These are phyloP conservation scores for Coriaria nepalensis DNA, from an alignment of 306 rosid genomes.

Conservation along the genomic window DNA sequence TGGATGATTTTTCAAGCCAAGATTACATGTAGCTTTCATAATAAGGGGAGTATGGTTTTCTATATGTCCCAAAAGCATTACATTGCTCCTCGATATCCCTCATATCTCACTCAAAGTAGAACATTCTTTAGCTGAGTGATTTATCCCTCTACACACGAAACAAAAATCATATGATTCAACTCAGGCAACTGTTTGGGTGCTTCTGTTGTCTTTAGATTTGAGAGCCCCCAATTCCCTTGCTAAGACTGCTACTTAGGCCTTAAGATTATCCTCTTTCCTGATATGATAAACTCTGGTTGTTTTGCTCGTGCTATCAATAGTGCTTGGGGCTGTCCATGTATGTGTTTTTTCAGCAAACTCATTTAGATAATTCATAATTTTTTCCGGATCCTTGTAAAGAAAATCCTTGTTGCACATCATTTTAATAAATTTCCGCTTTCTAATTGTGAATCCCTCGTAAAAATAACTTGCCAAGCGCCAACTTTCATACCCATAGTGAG, in stretches of 20 bases:
- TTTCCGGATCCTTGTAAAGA: neutral
- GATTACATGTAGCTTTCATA: neutral
- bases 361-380: neutral
- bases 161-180: neutral
- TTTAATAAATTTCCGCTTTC: neutral
- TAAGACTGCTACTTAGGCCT: neutral
- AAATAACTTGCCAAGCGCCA: neutral
- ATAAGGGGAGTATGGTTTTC: neutral
- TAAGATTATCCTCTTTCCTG: neutral
- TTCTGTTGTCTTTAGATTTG: neutral
- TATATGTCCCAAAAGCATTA: neutral
- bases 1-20: neutral
- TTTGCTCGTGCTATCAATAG: neutral
- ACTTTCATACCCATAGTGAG: neutral
- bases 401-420: slow-evolving; percentile 2
- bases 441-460: neutral
- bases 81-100: neutral
- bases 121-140: neutral
- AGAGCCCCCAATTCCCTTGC: neutral
- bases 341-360: neutral
- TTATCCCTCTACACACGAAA: neutral
- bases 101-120: neutral
- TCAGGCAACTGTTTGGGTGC: neutral
- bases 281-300: neutral
- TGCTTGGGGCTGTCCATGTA: neutral